A percentile compares a stretch with the other conserved stretches of the same genome.
phyloP scores from a whole-genome alignment of 805 yeast species.

The Torulaspora gathmanii region DNA sequence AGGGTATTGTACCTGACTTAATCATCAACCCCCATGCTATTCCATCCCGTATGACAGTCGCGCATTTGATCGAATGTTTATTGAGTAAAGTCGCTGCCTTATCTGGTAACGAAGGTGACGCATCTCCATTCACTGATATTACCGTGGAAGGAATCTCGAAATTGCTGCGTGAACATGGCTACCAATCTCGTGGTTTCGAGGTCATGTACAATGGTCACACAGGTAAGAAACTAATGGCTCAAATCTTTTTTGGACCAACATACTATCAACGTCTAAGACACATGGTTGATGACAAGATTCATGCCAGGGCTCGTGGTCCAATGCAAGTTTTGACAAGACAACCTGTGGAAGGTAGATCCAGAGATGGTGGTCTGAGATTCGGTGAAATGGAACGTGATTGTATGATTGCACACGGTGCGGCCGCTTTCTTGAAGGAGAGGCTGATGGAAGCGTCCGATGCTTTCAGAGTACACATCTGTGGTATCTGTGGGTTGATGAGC shows the following conservation, averaged over 20 bases:
- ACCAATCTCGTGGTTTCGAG: conserved; percentile 97
- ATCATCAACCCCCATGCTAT: conserved; percentile 98
- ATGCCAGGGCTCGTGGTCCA: conserved; percentile 98
- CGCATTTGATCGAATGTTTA: conserved; percentile 97
- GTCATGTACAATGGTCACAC: conserved; percentile 99
- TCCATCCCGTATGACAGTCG: conserved; percentile 99
- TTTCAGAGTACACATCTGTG: conserved; percentile 96
- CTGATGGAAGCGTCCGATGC: conserved; percentile 99
- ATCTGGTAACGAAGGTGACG: conserved; percentile 97
- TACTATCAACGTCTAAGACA: conserved; percentile 98
- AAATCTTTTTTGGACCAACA: conserved; percentile 98
- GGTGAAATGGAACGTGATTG: conserved; percentile 99
- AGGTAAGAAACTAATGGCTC: conserved; percentile 96
- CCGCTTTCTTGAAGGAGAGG: conserved; percentile 95
- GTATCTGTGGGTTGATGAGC: conserved; percentile 96
- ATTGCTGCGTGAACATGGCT: conserved; percentile 89
- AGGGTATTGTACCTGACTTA: conserved; percentile 95
- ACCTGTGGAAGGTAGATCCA: conserved; percentile 98
- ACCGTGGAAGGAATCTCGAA: conserved; percentile 96
- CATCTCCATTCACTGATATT: conserved; percentile 97
- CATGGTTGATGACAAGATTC: conserved; percentile 99
- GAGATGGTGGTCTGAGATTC: conserved; percentile 98
- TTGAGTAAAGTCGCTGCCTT: conserved; percentile 90
- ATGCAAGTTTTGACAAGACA: conserved; percentile 96
- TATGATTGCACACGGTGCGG: conserved; percentile 99